A percentile compares a stretch with the other conserved stretches of the same genome.
These are phyloP conservation scores for Stereocaulon alpinum DNA, from an alignment of 495 filamentous ascomycete genomes.

Conservation along the genomic window DNA sequence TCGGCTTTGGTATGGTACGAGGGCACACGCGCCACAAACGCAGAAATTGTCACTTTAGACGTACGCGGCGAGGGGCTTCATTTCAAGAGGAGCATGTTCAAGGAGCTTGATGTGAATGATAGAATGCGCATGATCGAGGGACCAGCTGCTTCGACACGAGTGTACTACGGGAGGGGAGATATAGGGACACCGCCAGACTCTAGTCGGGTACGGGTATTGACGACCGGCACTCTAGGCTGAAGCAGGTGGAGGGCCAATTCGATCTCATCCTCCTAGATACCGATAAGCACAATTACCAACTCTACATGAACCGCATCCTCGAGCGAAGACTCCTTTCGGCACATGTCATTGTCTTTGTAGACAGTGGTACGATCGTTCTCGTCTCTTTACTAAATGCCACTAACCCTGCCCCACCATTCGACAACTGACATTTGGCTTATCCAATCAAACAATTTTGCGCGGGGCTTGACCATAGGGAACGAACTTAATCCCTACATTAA, in stretches of 20 bases:
- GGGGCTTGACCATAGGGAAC: slow-evolving; percentile 14
- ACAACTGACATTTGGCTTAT: no score
- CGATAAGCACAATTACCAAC: slow-evolving; percentile 24
- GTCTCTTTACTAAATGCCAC: no score
- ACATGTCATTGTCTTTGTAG: slow-evolving; percentile 25
- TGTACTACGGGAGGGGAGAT: no score
- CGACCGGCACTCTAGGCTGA: not conserved
- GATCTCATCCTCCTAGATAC: slow-evolving; percentile 29
- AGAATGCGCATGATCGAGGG: slow-evolving; percentile 24
- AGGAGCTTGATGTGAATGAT: slow-evolving; percentile 15
- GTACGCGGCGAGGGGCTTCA: slow-evolving; percentile 21
- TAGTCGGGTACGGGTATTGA: not conserved
- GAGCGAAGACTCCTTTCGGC: slow-evolving; percentile 22
- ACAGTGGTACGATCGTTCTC: not conserved
- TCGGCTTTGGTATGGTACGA: slow-evolving; percentile 30
- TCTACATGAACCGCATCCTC: slow-evolving; percentile 21
- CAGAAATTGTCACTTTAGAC: slow-evolving; percentile 24
- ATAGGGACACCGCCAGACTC: no score
- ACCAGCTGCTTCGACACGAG: no score
- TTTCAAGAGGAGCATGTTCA: slow-evolving; percentile 17
- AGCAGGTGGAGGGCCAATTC: slow-evolving; percentile 16
- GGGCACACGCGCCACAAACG: slow-evolving; percentile 19
- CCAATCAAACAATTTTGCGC: no score
- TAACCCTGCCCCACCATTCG: no score
- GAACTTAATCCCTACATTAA: slow-evolving; percentile 6